A percentile compares a stretch with the other conserved stretches of the same genome.
These are phyloP conservation scores for Zhuliangozyma parablackwelliae DNA, from an alignment of 1,139 yeast genomes.

Conservation along the genomic window DNA sequence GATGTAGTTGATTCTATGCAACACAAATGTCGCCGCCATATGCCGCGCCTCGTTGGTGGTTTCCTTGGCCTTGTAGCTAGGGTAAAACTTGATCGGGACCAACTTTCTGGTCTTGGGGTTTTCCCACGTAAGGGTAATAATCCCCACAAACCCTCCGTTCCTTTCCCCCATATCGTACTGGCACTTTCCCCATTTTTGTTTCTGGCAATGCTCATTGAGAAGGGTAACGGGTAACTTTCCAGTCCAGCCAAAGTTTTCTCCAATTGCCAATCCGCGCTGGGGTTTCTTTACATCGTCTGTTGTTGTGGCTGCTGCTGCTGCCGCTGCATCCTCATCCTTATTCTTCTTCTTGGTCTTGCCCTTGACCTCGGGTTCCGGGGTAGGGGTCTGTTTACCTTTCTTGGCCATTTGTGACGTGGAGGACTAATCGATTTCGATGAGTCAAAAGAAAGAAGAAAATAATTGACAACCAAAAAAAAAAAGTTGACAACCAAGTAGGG, in stretches of 20 bases:
- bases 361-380: constrained; percentile 2
- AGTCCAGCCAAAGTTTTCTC: constrained; percentile 70
- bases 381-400: constrained; percentile 2
- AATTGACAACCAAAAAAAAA: no score
- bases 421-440: background rate
- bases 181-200: constrained; percentile 85
- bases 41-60: constrained; percentile 90
- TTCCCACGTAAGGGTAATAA: constrained; percentile 60
- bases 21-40: constrained; percentile 81
- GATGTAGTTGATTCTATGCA: constrained; percentile 73
- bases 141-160: constrained; percentile 54
- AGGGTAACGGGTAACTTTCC: constrained; percentile 89
- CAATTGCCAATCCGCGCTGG: constrained; percentile 39
- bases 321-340: constrained; percentile 1
- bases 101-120: constrained; percentile 78
- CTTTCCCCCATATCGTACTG: constrained; percentile 61
- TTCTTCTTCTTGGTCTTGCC: constrained; percentile 4
- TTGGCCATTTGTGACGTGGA: constrained; percentile 7
- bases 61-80: constrained; percentile 66
- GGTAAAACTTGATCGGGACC: constrained; percentile 56
- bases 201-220: constrained; percentile 83
- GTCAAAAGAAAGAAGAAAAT: no score
- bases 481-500: no score
- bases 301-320: background rate
- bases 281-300: constrained; percentile 26